These are phyloP conservation scores for Trifolium subterraneum DNA, from an alignment of 306 rosid genomes.

Conservation along the genomic window DNA sequence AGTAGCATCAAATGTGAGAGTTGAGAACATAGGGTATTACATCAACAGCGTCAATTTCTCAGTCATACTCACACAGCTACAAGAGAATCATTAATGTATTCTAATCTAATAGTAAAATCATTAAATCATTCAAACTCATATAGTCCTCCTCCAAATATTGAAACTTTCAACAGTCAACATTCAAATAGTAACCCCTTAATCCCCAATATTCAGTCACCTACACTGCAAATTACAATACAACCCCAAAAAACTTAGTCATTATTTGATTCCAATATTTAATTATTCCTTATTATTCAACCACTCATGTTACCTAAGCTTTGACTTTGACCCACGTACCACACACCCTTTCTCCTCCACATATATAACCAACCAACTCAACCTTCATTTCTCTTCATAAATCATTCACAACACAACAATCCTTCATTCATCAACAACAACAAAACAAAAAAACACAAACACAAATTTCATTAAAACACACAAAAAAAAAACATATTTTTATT, in stretches of 20 bases:
- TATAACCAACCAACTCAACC: constrained; percentile 32
- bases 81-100: background rate
- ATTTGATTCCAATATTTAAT: constrained; percentile 22
- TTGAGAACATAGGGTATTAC: no score
- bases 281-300: constrained; percentile 32
- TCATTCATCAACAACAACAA: background rate
- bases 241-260: background rate
- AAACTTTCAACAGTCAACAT: constrained; percentile 50
- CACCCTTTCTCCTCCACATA: background rate
- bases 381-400: constrained; percentile 1
- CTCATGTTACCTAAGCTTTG: constrained; percentile 14
- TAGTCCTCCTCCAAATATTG: background rate
- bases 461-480: background rate
- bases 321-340: constrained; percentile 47
- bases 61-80: background rate
- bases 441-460: background rate
- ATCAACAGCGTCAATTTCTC: background rate
- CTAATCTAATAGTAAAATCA: background rate
- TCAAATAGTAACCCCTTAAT: constrained; percentile 24
- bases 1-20: no score
- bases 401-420: background rate
- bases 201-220: background rate
- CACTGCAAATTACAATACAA: background rate
- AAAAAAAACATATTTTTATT: background rate
- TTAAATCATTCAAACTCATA: background rate